phyloP scores from a whole-genome alignment of 768 basidiomycete genomes.

The Leccinum fibrillosum region DNA sequence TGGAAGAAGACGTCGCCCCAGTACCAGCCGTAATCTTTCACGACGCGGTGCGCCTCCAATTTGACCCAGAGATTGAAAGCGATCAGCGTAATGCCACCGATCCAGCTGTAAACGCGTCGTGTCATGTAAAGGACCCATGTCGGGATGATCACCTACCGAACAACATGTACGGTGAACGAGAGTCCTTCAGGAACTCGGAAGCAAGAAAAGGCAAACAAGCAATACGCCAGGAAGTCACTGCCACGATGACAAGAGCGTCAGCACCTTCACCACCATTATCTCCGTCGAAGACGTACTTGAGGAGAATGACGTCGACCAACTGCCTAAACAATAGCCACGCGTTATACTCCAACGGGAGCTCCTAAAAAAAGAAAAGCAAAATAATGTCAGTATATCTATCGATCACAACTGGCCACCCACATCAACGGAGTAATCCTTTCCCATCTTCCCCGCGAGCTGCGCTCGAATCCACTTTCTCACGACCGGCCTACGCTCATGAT shows the following conservation, averaged over 20 bases:
- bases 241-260: conserved; percentile 2
- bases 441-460: conserved; percentile 92
- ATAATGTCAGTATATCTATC: conserved; percentile 45
- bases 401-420: conserved; percentile 40
- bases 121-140: neutral
- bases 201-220: conserved; percentile 92
- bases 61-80: conserved; percentile 99
- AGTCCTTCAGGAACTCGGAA: conserved; percentile 82
- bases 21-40: conserved; percentile 98
- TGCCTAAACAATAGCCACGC: conserved; percentile 96
- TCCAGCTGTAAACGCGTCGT: conserved; percentile 55
- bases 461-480: conserved; percentile 80
- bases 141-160: conserved; percentile 52
- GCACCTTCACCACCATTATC: conserved; percentile 37
- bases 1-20: conserved; percentile 95
- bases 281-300: conserved; percentile 64
- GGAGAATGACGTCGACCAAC: conserved; percentile 90
- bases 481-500: conserved; percentile 56
- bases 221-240: conserved; percentile 93
- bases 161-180: conserved; percentile 66
- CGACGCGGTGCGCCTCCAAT: conserved; percentile 94
- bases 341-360: conserved; percentile 91
- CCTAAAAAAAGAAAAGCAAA: conserved; percentile 39
- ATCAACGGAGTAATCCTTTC: conserved; percentile 89
- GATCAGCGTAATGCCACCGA: conserved; percentile 80